phyloP scores from a whole-genome alignment of 108 stramenopile genomes.

The Skeletonema tropicum region DNA sequence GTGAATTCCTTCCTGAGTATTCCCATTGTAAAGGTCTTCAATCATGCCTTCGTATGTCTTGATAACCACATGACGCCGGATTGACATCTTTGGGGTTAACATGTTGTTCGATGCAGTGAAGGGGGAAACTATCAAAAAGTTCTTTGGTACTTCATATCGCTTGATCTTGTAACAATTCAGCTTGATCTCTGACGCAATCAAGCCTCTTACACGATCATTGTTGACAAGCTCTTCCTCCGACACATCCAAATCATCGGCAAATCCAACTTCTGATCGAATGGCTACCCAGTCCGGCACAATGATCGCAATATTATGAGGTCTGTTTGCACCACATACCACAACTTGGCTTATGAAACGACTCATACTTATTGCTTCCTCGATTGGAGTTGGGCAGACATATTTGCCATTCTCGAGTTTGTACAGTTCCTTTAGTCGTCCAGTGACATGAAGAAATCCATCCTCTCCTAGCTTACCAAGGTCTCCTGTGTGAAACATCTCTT shows the following conservation, averaged over 20 bases:
- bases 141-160: constrained; percentile 83
- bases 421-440: constrained; percentile 89
- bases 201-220: constrained; percentile 63
- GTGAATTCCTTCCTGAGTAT: constrained; percentile 7
- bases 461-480: constrained; percentile 74
- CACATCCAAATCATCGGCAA: constrained; percentile 31
- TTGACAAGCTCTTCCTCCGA: constrained; percentile 81
- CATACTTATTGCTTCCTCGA: constrained; percentile 90
- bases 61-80: constrained; percentile 90
- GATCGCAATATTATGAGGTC: constrained; percentile 88
- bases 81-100: constrained; percentile 94
- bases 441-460: constrained; percentile 71
- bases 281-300: constrained; percentile 90
- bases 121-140: constrained; percentile 77
- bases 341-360: constrained; percentile 89
- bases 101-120: constrained; percentile 91
- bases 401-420: constrained; percentile 99
- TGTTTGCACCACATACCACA: constrained; percentile 88
- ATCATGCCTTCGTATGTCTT: constrained; percentile 80
- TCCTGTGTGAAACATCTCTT: constrained; percentile 87
- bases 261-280: constrained; percentile 62
- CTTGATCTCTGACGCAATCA: constrained; percentile 78
- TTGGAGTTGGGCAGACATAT: constrained; percentile 90
- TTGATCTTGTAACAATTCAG: constrained; percentile 65
- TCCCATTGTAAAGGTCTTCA: constrained; percentile 68